phyloP scores from a whole-genome alignment of 441 rosid genomes.

The Isatis lusitanica region DNA sequence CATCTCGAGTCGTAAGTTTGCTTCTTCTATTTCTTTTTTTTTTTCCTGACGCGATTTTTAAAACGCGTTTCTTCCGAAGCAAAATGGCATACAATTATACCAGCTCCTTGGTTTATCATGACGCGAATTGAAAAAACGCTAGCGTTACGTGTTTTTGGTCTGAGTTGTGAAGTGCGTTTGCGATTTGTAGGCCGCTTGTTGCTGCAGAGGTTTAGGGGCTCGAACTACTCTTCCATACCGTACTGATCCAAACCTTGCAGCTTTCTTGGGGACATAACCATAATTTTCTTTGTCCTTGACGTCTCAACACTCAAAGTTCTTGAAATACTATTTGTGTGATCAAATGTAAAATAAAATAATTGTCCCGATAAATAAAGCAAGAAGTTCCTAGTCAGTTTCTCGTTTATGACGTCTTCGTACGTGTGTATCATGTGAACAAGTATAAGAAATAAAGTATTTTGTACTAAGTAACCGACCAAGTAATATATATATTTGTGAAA shows the following conservation, averaged over 20 bases:
- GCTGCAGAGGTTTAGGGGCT: conserved; percentile 88
- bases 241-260: conserved; percentile 58
- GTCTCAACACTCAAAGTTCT: not conserved
- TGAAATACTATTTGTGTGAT: not conserved
- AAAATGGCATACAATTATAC: not conserved
- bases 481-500: not conserved
- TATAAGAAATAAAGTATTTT: not conserved
- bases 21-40: not conserved
- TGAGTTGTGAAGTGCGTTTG: conserved; percentile 14
- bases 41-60: not conserved
- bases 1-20: conserved; percentile 56
- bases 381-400: conserved; percentile 1
- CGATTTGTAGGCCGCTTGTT: conserved; percentile 67
- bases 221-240: conserved; percentile 66
- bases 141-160: not conserved
- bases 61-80: not conserved
- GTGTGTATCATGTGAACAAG: conserved; percentile 31
- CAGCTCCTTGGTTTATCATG: not conserved
- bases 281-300: not conserved
- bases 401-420: conserved; percentile 17
- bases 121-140: not conserved
- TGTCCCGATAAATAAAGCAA: not conserved
- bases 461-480: not conserved
- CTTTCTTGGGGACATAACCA: conserved; percentile 29
- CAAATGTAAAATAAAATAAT: not conserved